Evolutionary conservation across 1,284 basidiomycete species (phyloP).

Genomic region (Coniophora puteana): DNA sequence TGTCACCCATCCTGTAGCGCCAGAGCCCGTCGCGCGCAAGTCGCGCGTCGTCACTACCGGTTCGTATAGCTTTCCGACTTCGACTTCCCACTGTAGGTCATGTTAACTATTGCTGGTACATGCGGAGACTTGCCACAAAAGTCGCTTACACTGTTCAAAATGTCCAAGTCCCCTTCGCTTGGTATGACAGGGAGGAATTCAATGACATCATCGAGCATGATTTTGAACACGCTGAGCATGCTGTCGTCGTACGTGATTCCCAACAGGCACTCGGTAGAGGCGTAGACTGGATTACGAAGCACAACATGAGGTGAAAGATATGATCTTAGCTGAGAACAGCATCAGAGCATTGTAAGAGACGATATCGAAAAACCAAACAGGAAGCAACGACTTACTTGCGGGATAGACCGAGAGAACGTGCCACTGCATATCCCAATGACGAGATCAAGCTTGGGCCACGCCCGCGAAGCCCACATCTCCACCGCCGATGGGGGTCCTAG

Average conservation of each 20-base stretch:
- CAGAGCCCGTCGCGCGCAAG: conserved; percentile 18
- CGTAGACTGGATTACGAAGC: neutral
- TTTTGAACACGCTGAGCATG: conserved; percentile 5
- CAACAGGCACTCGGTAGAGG: conserved; percentile 1
- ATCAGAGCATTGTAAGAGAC: neutral
- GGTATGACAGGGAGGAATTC: conserved; percentile 16
- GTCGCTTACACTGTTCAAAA: conserved; percentile 13
- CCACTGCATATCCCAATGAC: conserved; percentile 4
- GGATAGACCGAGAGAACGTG: conserved; percentile 4
- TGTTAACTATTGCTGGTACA: conserved; percentile 3
- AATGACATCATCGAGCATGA: conserved; percentile 3
- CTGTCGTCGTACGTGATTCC: neutral
- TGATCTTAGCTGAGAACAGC: neutral
- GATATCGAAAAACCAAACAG: neutral
- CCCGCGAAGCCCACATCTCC: conserved; percentile 2
- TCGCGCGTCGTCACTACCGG: conserved; percentile 20
- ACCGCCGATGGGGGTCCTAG: conserved; percentile 16
- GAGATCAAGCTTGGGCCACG: conserved; percentile 7
- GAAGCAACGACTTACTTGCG: conserved; percentile 3
- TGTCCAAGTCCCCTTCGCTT: conserved; percentile 2
- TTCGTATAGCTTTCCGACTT: conserved; percentile 14
- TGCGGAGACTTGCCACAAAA: neutral
- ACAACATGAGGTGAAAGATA: conserved; percentile 2
- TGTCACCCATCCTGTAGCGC: conserved; percentile 22
- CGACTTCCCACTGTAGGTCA: conserved; percentile 15